Base-by-base conservation (phyloP, 2,329 filamentous ascomycete genomes). In the Pleurostoma richardsiae region DNA sequence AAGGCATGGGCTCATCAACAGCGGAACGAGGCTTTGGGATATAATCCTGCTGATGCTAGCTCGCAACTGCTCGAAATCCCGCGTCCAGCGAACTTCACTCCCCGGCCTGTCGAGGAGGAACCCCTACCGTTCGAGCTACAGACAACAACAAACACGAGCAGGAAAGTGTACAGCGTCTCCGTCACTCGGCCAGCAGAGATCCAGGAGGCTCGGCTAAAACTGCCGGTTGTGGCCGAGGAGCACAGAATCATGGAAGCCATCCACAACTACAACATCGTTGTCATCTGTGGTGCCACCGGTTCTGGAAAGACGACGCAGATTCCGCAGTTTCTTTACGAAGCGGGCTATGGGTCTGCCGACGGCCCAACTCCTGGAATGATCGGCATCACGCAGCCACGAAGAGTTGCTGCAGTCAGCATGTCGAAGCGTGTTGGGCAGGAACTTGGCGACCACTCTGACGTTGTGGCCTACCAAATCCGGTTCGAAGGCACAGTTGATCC, bases 171-270 rank as follows among this genome's bases (percentile, higher is more conserved):
- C 61, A 86, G 83, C 50, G 85, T 96, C 2, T 66, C 79, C 2
- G 83, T 96, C 3, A 70, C 79, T 38, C 81, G 94, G 48, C 71
- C 79, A 1, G 70, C 83, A 4, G 84, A 86, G 19, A 86, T 97
- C 27, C 89, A 96, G 62, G 79, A 85, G 42, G 81, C 85, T 8
- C 83, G 94, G 10, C 66, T 95, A 41, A 82, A 87, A 47, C 76
- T 99, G 11, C 94, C 94, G 0, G 88, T 99, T 1, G 90, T 97
- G 2, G 88, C 88, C 2, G 91, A 97, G 64, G 94, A 99, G 65
- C 94, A 99, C 62, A 90, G 86, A 59, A 91, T 99, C 30, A 97
- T 99, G 91, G 94, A 99, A 67, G 90, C 91, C 1, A 90, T 99
- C 42, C 86, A 96, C 66, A 92, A 92, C 61, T 87, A 96, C 62